Conservation (phyloP, 441 rosid genomes). For the Brassica hybrid region DNA sequence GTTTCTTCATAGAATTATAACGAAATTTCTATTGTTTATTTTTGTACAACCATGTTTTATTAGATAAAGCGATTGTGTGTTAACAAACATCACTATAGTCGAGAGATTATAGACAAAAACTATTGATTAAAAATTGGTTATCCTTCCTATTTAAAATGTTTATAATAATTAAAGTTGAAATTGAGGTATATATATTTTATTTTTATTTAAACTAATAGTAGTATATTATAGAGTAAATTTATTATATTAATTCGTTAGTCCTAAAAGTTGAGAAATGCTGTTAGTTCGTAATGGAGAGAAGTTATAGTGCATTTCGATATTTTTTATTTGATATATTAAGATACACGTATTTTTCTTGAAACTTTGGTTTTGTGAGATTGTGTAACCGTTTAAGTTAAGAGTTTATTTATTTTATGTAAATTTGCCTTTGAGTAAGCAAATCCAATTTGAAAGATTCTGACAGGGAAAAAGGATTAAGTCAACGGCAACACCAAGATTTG, state of each 20-base stretch:
- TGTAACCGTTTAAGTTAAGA: background rate
- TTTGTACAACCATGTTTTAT: background rate
- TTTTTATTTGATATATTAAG: background rate
- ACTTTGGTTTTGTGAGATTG: background rate
- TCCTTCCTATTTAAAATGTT: slow-evolving; percentile 3
- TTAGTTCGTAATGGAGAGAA: slow-evolving; percentile 1
- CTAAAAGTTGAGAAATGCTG: background rate
- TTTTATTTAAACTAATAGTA: background rate
- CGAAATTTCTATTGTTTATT: background rate
- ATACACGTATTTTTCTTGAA: background rate
- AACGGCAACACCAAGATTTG: background rate
- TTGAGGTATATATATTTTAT: background rate
- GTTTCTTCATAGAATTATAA: background rate
- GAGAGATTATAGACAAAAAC: background rate
- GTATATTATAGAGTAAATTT: background rate
- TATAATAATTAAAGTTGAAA: background rate
- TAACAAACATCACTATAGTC: background rate
- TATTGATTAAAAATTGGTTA: background rate
- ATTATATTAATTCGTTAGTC: background rate
- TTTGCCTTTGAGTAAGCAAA: background rate
- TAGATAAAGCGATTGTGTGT: slow-evolving; percentile 2
- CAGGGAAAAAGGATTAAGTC: background rate
- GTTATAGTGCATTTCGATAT: background rate
- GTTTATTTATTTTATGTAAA: background rate
- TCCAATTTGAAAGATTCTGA: background rate